Evolutionary conservation across 257 asterid genomes (phyloP).

Genomic region (Jacaranda mimosifolia): DNA sequence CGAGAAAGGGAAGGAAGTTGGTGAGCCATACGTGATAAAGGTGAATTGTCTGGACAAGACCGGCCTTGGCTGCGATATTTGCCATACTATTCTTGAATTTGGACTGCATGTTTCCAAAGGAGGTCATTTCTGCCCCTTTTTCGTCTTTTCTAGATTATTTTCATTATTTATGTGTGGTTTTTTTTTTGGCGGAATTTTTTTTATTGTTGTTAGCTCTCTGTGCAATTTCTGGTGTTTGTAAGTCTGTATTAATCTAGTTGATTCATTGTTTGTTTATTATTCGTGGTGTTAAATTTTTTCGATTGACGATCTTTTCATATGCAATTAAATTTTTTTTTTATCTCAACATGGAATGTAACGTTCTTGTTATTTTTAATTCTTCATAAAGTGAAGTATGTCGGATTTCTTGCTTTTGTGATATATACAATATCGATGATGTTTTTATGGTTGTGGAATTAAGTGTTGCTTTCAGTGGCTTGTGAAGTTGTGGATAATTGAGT

Average conservation of each 20-base stretch:
- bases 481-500: neutral
- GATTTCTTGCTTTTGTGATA: neutral
- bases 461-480: neutral
- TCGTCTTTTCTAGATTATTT: neutral
- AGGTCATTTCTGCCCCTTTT: slow-evolving; percentile 4
- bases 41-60: slow-evolving; percentile 53
- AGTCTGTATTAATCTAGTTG: neutral
- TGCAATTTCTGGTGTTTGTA: neutral
- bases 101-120: slow-evolving; percentile 58
- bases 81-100: slow-evolving; percentile 54
- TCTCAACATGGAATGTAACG: neutral
- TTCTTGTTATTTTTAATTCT: neutral
- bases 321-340: neutral
- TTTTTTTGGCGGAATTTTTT: neutral
- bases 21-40: neutral
- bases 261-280: neutral
- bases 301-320: neutral
- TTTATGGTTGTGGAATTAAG: neutral
- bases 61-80: slow-evolving; percentile 68
- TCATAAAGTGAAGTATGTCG: neutral
- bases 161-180: neutral
- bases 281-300: neutral
- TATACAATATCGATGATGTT: neutral
- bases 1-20: slow-evolving; percentile 3
- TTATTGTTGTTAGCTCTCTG: neutral